A percentile compares a stretch with the other conserved stretches of the same genome.
phyloP scores from a whole-genome alignment of 129 eudicot species.

The Pseudognaphalium luteoalbum region DNA sequence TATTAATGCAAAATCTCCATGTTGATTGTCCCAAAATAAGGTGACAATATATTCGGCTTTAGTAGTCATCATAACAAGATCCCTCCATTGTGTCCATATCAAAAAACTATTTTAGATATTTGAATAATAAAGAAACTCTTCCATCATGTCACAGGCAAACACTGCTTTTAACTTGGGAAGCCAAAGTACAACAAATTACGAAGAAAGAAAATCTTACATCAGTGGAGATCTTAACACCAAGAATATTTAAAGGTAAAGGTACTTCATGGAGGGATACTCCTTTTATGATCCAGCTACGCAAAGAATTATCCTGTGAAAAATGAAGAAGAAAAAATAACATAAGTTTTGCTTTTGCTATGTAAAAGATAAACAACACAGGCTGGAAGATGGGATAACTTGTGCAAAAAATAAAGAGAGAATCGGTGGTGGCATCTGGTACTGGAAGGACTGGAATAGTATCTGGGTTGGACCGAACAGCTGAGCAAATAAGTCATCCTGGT shows the following conservation, averaged over 20 bases:
- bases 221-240: constrained; percentile 58
- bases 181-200: not conserved
- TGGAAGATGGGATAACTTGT: not conserved
- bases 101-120: not conserved
- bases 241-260: constrained; percentile 69
- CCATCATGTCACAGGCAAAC: constrained; percentile 5
- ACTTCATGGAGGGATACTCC: constrained; percentile 51
- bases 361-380: not conserved
- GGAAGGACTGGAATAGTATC: no score
- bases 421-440: no score
- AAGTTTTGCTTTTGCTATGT: constrained; percentile 20
- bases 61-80: constrained; percentile 13
- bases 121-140: constrained; percentile 1
- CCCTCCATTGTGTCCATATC: not conserved
- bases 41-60: constrained; percentile 3
- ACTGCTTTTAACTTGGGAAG: not conserved
- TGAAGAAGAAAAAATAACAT: not conserved
- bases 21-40: not conserved
- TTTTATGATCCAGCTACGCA: constrained; percentile 64
- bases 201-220: constrained; percentile 50
- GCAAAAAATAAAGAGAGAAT: not conserved
- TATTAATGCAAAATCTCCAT: not conserved
- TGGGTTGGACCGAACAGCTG: no score
- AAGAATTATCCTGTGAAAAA: constrained; percentile 63
- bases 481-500: no score